A percentile compares a stretch with the other conserved stretches of the same genome.
These are phyloP conservation scores for Torulaspora quercuum DNA, from an alignment of 805 yeast genomes.

Conservation along the genomic window DNA sequence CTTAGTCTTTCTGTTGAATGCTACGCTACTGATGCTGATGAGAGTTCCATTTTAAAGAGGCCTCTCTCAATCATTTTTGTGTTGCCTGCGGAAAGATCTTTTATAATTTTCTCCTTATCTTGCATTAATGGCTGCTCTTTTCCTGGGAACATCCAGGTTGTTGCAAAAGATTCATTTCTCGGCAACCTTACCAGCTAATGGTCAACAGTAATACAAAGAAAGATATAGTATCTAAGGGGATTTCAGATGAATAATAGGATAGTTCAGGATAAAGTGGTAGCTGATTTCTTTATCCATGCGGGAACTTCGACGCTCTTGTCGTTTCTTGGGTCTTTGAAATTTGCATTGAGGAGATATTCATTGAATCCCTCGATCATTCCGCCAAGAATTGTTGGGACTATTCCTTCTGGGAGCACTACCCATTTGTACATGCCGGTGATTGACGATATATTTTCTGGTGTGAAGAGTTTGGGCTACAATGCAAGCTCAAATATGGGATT, in stretches of 20 bases:
- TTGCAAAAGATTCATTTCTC: too few species aligned
- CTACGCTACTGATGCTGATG: too few species aligned
- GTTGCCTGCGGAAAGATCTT: too few species aligned
- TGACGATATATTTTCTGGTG: constrained; percentile 50
- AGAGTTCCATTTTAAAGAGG: too few species aligned
- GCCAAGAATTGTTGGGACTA: constrained; percentile 46
- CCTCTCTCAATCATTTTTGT: too few species aligned
- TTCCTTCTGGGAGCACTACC: constrained; percentile 39
- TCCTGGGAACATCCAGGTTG: too few species aligned
- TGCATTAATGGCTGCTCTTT: too few species aligned
- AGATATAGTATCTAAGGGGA: not conserved
- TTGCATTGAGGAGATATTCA: constrained; percentile 43
- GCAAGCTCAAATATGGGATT: constrained; percentile 57
- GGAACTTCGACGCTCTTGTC: constrained; percentile 6
- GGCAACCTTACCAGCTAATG: too few species aligned
- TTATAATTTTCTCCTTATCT: too few species aligned
- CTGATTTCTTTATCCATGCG: constrained; percentile 14
- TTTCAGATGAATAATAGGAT: constrained; percentile 11
- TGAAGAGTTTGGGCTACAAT: constrained; percentile 48
- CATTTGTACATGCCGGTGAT: constrained; percentile 68
- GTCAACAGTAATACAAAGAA: too few species aligned
- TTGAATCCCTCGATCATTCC: constrained; percentile 49
- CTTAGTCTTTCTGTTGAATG: too few species aligned
- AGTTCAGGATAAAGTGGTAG: constrained; percentile 17
- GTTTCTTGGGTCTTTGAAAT: constrained; percentile 16